These are phyloP conservation scores for Kickxella alabastrina DNA, from an alignment of 192 early-diverging fungal species.

Conservation along the genomic window DNA sequence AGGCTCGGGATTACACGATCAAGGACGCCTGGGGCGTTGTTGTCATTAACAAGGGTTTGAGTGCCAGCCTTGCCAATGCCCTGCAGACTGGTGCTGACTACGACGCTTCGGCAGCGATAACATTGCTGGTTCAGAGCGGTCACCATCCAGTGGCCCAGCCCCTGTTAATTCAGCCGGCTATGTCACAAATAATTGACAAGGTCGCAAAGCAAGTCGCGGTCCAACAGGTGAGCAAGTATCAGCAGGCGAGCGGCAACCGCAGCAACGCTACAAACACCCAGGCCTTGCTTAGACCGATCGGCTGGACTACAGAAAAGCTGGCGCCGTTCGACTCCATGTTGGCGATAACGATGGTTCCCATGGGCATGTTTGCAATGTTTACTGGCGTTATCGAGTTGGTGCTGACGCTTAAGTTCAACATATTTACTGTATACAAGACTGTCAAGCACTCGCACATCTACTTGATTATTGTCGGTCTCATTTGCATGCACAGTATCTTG, in stretches of 20 bases:
- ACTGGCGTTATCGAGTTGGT: conserved; percentile 20
- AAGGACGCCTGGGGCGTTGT: conserved; percentile 36
- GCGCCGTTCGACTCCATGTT: conserved; percentile 19
- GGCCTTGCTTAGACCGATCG: conserved; percentile 21
- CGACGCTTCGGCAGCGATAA: conserved; percentile 21
- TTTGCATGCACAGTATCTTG: conserved; percentile 19
- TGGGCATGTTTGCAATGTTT: conserved; percentile 23
- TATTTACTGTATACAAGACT: conserved; percentile 25
- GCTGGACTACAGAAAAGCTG: conserved; percentile 17
- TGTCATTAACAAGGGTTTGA: conserved; percentile 35
- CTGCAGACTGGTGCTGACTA: conserved; percentile 20
- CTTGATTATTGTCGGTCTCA: conserved; percentile 24
- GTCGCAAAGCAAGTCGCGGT: conserved; percentile 19
- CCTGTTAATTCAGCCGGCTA: conserved; percentile 17
- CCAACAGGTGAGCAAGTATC: conserved; percentile 12
- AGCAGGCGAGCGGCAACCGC: background rate
- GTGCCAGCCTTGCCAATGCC: conserved; percentile 13
- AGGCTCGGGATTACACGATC: conserved; percentile 20
- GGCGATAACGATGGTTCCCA: conserved; percentile 19
- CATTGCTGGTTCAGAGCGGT: conserved; percentile 22
- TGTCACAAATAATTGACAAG: conserved; percentile 6
- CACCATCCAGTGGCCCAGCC: conserved; percentile 25
- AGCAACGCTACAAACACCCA: background rate
- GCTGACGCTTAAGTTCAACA: conserved; percentile 37
- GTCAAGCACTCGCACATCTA: conserved; percentile 27